phyloP scores from a whole-genome alignment of 345 rosid species.

The Eutrema japonicum region DNA sequence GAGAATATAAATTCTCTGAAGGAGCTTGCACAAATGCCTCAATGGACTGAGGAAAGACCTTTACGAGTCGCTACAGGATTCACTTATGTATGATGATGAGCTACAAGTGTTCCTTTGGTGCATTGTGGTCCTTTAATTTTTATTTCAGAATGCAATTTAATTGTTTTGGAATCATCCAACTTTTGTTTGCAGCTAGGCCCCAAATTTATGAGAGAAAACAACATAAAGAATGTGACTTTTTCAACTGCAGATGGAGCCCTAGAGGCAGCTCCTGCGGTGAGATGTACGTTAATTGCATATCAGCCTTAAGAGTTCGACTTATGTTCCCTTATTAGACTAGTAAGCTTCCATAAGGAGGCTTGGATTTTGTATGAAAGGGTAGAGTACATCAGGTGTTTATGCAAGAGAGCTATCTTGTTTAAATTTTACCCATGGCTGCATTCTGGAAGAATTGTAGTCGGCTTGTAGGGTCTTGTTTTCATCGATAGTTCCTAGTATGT shows the following conservation, averaged over 20 bases:
- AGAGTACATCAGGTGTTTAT: conserved; percentile 9
- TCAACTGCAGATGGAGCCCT: conserved; percentile 97
- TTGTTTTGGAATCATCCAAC: conserved; percentile 26
- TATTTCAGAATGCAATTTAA: conserved; percentile 16
- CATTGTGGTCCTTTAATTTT: conserved; percentile 24
- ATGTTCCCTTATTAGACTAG: background rate
- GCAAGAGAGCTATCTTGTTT: background rate
- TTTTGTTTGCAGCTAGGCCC: conserved; percentile 74
- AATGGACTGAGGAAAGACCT: conserved; percentile 86
- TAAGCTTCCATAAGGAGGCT: conserved; percentile 10
- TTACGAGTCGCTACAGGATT: conserved; percentile 91
- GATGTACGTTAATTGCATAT: conserved; percentile 27
- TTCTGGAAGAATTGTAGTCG: conserved; percentile 13
- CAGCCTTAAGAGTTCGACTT: conserved; percentile 7
- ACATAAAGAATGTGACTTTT: conserved; percentile 77
- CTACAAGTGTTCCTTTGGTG: conserved; percentile 38
- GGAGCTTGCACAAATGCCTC: conserved; percentile 87
- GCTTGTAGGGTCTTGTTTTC: conserved; percentile 16
- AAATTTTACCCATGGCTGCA: background rate
- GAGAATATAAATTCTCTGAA: conserved; percentile 79
- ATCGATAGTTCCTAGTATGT: background rate
- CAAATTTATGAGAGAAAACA: conserved; percentile 82
- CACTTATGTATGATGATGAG: conserved; percentile 67
- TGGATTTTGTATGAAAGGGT: background rate
- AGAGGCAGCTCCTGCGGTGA: conserved; percentile 99